Percentiles rank a stretch among this genome's conserved stretches.
Conservation (phyloP, 2,329 filamentous ascomycete species). For the Fusarium temperatum region DNA sequence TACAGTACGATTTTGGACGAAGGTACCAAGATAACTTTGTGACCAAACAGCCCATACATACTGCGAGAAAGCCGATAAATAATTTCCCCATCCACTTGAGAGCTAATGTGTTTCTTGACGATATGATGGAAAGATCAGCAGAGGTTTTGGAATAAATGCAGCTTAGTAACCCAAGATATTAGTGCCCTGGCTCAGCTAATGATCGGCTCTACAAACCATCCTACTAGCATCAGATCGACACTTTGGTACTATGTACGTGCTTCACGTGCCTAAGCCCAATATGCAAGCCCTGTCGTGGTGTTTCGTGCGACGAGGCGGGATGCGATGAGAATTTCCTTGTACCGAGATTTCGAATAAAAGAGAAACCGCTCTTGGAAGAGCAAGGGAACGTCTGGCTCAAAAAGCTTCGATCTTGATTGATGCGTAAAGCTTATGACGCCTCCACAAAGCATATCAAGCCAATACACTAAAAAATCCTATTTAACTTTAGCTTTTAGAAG, state of each 20-base stretch:
- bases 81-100: no score
- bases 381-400: no score
- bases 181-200: neutral
- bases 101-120: accelerated
- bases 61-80: no score
- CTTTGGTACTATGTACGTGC: neutral
- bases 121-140: accelerated
- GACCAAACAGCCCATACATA: no score
- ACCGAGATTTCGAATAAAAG: no score
- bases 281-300: neutral
- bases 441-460: neutral
- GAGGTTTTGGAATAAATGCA: neutral
- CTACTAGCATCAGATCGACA: neutral
- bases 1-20: no score
- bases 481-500: neutral
- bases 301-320: neutral
- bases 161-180: accelerated
- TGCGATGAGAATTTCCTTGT: accelerated
- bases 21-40: no score
- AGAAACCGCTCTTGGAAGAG: no score
- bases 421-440: neutral
- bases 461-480: accelerated
- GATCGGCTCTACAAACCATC: neutral
- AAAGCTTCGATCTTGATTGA: no score
- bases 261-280: neutral